Conservation (phyloP, 352 stramenopile genomes). For the Albugo laibachii region DNA sequence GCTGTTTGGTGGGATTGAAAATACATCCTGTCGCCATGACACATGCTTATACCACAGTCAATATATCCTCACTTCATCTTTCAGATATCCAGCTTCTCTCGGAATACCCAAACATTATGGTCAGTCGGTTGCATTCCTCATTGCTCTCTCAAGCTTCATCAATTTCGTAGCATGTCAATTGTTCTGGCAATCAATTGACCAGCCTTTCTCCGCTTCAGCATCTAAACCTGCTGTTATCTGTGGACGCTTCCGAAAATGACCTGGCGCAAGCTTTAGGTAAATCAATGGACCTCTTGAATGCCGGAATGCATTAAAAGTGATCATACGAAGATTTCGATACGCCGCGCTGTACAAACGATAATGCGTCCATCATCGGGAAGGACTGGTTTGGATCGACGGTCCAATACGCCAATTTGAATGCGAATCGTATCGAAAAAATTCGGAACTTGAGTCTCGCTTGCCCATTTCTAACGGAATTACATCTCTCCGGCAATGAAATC, state of each 20-base stretch:
- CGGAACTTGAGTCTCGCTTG: constrained; percentile 25
- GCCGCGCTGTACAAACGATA: constrained; percentile 16
- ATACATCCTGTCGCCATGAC: too few relatives aligned
- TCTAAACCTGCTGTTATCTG: constrained; percentile 25
- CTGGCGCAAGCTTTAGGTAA: constrained; percentile 25
- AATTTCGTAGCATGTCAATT: constrained; percentile 26
- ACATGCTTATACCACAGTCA: too few relatives aligned
- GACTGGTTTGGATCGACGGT: constrained; percentile 46
- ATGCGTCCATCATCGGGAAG: constrained; percentile 31
- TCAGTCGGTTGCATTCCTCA: too few relatives aligned
- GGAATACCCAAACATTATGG: too few relatives aligned
- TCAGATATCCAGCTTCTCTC: too few relatives aligned
- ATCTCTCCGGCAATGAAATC: constrained; percentile 36
- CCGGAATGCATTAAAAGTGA: too few relatives aligned
- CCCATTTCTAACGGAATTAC: constrained; percentile 43
- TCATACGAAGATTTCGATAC: not conserved
- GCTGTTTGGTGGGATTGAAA: too few relatives aligned
- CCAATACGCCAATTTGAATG: constrained; percentile 23
- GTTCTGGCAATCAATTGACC: constrained; percentile 23
- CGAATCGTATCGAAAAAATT: constrained; percentile 31
- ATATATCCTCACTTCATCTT: too few relatives aligned
- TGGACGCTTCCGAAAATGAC: constrained; percentile 38
- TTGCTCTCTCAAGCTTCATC: not conserved
- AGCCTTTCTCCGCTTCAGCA: constrained; percentile 23
- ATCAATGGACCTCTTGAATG: not conserved